Percentiles rank a stretch among this genome's conserved stretches.
Evolutionary conservation across 2,329 filamentous ascomycete species (phyloP).

Genomic region (Fusarium albosuccineum): DNA sequence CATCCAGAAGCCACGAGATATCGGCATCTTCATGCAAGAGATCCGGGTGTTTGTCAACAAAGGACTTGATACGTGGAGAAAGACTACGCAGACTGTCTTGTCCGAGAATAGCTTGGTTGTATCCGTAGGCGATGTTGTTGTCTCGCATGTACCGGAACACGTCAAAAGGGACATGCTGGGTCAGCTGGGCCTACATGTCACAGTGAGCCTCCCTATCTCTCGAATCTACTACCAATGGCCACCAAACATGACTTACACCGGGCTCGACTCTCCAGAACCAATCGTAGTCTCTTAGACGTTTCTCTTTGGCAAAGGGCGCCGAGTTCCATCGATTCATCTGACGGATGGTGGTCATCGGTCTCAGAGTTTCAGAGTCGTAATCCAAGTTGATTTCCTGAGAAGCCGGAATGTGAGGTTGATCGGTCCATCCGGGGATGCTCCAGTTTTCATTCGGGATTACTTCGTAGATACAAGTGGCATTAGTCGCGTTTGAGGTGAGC

Average conservation of each 20-base stretch:
- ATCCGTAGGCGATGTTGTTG: slow-evolving; percentile 83
- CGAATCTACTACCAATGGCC: background rate
- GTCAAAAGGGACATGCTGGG: slow-evolving; percentile 80
- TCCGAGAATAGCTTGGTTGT: slow-evolving; percentile 64
- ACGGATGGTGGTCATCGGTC: slow-evolving; percentile 58
- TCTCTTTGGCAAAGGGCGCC: slow-evolving; percentile 84
- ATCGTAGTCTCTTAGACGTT: slow-evolving; percentile 71
- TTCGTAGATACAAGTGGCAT: slow-evolving; percentile 79
- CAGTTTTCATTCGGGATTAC: slow-evolving; percentile 81
- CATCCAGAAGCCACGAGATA: slow-evolving; percentile 60
- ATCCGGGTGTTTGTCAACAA: slow-evolving; percentile 59
- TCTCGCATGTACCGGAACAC: slow-evolving; percentile 89
- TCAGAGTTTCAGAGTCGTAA: slow-evolving; percentile 6
- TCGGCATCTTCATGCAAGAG: slow-evolving; percentile 63
- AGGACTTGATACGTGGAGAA: slow-evolving; percentile 60
- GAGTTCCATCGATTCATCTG: slow-evolving; percentile 88
- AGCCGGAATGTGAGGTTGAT: slow-evolving; percentile 11
- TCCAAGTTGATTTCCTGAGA: slow-evolving; percentile 9
- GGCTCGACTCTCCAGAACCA: slow-evolving; percentile 74
- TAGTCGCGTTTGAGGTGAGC: slow-evolving; percentile 75
- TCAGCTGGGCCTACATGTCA: slow-evolving; percentile 62
- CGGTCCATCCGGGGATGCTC: slow-evolving; percentile 67
- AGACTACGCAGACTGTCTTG: slow-evolving; percentile 58
- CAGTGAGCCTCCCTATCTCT: slow-evolving; percentile 21
- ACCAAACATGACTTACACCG: slow-evolving; percentile 59